Evolutionary conservation across 2,329 filamentous ascomycete species (phyloP).

Genomic region (Pestalotiopsis sp.): DNA sequence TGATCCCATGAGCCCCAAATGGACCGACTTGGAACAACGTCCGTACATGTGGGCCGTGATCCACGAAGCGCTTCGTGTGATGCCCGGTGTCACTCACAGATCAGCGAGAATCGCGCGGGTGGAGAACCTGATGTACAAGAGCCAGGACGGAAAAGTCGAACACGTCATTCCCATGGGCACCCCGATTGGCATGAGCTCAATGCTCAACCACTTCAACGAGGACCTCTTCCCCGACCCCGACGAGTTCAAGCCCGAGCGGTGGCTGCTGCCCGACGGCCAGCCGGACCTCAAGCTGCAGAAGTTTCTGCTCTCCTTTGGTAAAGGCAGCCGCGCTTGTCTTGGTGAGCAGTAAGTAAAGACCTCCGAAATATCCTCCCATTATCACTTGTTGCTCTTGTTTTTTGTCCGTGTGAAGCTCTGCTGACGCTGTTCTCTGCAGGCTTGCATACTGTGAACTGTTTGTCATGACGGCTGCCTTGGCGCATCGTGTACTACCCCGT

Average conservation of each 20-base stretch:
- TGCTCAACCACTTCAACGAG: constrained; percentile 24
- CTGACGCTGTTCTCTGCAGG: constrained; percentile 14
- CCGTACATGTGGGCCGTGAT: constrained; percentile 25
- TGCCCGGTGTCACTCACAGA: constrained; percentile 20
- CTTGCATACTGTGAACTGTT: constrained; percentile 29
- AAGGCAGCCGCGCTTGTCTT: constrained; percentile 25
- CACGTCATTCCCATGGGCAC: constrained; percentile 25
- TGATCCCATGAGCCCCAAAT: constrained; percentile 20
- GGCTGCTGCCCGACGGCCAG: constrained; percentile 18
- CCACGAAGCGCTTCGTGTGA: constrained; percentile 24
- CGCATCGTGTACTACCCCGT: constrained; percentile 26
- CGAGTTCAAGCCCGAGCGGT: constrained; percentile 26
- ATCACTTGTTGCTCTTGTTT: neutral
- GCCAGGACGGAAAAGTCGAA: constrained; percentile 13
- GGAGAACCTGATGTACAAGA: constrained; percentile 22
- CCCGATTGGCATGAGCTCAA: constrained; percentile 22
- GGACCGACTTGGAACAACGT: constrained; percentile 23
- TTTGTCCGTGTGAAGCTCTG: neutral
- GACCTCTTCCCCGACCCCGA: constrained; percentile 22
- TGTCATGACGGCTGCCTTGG: constrained; percentile 23
- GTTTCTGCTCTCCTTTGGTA: constrained; percentile 22
- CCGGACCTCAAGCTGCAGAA: constrained; percentile 18
- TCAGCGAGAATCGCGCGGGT: constrained; percentile 19
- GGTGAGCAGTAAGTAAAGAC: constrained; percentile 27
- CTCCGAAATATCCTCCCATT: neutral